Conservation (phyloP, 1,139 yeast genomes). For the Pichia sp. region DNA sequence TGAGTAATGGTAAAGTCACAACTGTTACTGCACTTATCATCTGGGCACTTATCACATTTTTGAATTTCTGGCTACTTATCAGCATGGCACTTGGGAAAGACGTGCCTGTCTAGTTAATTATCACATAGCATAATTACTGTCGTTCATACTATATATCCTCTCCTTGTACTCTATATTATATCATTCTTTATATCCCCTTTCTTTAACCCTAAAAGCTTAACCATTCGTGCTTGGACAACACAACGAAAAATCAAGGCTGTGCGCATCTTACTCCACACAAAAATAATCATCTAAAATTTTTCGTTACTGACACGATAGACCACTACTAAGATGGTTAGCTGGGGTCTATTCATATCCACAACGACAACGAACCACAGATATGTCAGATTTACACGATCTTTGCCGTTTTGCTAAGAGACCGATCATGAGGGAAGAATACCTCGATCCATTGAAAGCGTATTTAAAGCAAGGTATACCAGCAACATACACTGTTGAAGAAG, state of each 20-base stretch:
- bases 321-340: no score
- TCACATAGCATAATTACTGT: not conserved
- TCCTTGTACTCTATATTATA: no score
- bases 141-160: not conserved
- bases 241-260: not conserved
- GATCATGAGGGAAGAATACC: conserved; percentile 42
- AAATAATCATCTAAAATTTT: no score
- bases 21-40: conserved; percentile 44
- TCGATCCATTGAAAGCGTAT: conserved; percentile 43
- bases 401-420: conserved; percentile 61
- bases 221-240: no score
- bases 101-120: conserved; percentile 25
- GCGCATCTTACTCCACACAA: no score
- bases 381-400: conserved; percentile 73
- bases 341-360: not conserved
- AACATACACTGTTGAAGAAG: conserved; percentile 80
- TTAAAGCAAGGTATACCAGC: conserved; percentile 71
- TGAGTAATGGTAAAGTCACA: conserved; percentile 51
- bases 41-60: conserved; percentile 52
- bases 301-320: no score
- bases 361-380: conserved; percentile 22
- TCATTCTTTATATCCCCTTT: no score
- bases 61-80: conserved; percentile 50
- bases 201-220: no score
- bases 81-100: conserved; percentile 39